Evolutionary conservation across 371 early-diverging fungal species (phyloP), one percentile per base, ranked within the genome.

Genomic region (Rhizopus sp.): DNA sequence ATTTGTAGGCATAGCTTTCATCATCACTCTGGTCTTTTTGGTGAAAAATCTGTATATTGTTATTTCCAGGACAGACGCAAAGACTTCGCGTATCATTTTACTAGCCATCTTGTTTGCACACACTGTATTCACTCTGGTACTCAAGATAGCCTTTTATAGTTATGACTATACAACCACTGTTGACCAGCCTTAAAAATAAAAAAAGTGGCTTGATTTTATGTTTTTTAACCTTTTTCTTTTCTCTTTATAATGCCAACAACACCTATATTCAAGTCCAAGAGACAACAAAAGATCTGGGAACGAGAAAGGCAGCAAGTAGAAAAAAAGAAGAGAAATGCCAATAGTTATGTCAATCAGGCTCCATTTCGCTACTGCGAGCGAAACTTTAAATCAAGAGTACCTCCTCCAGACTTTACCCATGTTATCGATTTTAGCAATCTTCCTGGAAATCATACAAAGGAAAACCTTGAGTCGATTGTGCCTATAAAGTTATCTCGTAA

Each of bases 141-240:
- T 96, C 64, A 93, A 94, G 72, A 72, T 90, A 63, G 72, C 81
- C 56, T 96, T 96, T 72, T 96, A 83, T 66, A 79, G 76, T 37
- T 81, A 81, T 39, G 57, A 69, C 51, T 68, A 47, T 38, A 45
- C 41, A 29, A 15, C 58, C 29, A 23, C 15, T 46, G 29, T 29
- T 29, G 7, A 29, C 46, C 46, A 16, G 15, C 10, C 9, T 41
- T 6, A n/a, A 15, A 33, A 49, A 49, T 33, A n/a, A 49, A 33
- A 49, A 33, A n/a, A n/a, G 50, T 49, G 50, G 34, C 50, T 49
- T 49, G 32, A 29, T 47, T 15, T 8, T 47, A 7, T 15, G 3
- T 42, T 13, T 16, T 30, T 30, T n/a, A n/a, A 0, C 29, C 39
- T 40, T 4, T 40, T 16, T 53, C 30, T 53, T 33, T 40, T 30